phyloP scores from a whole-genome alignment of 1,284 basidiomycete species.

The Wolfiporia cocos region DNA sequence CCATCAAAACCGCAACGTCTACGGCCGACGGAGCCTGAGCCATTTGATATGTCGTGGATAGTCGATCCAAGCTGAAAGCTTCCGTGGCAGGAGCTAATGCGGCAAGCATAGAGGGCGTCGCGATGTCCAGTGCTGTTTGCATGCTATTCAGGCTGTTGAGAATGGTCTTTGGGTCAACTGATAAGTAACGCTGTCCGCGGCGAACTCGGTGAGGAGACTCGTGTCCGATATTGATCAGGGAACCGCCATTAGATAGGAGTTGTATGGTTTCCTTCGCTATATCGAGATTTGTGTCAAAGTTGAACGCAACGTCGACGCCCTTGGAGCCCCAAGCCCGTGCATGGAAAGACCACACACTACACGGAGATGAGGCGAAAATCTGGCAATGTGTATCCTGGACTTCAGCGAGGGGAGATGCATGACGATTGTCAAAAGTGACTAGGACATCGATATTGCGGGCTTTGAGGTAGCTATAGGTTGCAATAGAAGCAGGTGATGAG shows the following conservation, averaged over 20 bases:
- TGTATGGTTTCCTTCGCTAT: conserved; percentile 1
- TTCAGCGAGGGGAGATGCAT: neutral
- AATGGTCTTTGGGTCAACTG: neutral
- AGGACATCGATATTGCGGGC: neutral
- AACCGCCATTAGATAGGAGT: conserved; percentile 1
- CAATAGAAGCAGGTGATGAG: conserved; percentile 1
- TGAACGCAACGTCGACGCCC: conserved; percentile 7
- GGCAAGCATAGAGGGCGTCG: neutral
- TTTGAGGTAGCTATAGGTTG: neutral
- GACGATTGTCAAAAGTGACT: neutral
- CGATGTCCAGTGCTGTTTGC: neutral
- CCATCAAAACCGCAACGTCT: neutral
- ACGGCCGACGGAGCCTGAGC: neutral
- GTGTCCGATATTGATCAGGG: conserved; percentile 2
- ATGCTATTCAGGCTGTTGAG: neutral
- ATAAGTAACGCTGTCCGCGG: conserved; percentile 1
- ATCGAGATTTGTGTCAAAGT: conserved; percentile 3
- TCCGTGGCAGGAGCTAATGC: neutral
- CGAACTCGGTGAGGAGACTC: neutral
- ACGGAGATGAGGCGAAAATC: neutral
- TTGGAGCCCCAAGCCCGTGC: neutral
- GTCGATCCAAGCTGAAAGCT: neutral
- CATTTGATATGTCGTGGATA: neutral
- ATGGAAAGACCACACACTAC: conserved; percentile 2
- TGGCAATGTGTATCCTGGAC: neutral